A percentile compares a stretch with the other conserved stretches of the same genome.
phyloP scores from a whole-genome alignment of 495 filamentous ascomycete genomes.

The Aspergillus leporis region DNA sequence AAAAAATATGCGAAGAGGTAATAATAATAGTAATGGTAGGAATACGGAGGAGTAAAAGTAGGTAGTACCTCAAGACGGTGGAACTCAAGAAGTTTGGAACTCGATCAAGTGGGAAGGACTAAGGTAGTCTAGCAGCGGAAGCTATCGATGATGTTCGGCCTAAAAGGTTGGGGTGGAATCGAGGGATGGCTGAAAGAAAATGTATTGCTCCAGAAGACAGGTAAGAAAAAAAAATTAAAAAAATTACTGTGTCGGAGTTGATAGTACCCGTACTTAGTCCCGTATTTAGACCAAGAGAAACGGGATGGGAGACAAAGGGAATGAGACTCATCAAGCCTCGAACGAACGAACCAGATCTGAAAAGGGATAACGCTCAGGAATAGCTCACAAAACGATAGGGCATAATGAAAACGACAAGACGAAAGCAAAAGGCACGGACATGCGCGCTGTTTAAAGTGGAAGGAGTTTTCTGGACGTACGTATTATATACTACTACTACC shows the following conservation, averaged over 20 bases:
- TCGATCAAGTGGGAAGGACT: slow-evolving; percentile 9
- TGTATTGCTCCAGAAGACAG: neutral
- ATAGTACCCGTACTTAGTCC: neutral
- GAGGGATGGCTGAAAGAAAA: slow-evolving; percentile 3
- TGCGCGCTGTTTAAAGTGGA: no score
- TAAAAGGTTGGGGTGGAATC: slow-evolving; percentile 9
- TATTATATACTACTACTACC: neutral
- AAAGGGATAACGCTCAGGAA: neutral
- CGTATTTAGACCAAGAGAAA: neutral
- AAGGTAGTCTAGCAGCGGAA: slow-evolving; percentile 8
- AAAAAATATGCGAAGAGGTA: slow-evolving; percentile 1
- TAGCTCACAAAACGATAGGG: no score
- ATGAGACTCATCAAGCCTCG: neutral
- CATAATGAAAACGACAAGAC: no score
- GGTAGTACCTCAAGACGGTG: slow-evolving; percentile 3
- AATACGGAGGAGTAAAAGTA: slow-evolving; percentile 3
- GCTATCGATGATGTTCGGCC: slow-evolving; percentile 14
- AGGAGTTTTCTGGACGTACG: neutral
- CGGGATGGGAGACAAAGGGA: neutral
- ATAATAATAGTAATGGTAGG: slow-evolving; percentile 3
- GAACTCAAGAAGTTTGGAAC: slow-evolving; percentile 11
- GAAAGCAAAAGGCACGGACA: no score
- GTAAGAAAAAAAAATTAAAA: slow-evolving; percentile 3
- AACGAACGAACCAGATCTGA: neutral
- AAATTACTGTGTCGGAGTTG: slow-evolving; percentile 1